Conservation (phyloP, 2,329 filamentous ascomycete species). For the Parascedosporium putredinis region DNA sequence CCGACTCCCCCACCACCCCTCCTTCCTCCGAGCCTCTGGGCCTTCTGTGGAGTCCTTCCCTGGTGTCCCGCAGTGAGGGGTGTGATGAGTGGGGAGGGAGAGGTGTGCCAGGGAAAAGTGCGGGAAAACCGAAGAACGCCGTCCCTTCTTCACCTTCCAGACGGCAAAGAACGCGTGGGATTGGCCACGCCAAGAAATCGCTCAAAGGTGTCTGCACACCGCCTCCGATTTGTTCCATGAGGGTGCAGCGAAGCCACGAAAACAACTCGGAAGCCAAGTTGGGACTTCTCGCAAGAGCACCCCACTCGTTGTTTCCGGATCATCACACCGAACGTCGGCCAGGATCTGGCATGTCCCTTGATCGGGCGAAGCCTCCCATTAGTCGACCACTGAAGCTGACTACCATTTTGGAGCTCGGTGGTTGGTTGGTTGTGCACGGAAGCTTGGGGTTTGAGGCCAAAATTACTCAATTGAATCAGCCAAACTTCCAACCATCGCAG, state of each 20-base stretch:
- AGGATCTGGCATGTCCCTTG: not conserved
- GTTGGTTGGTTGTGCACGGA: constrained; percentile 5
- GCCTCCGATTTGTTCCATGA: not conserved
- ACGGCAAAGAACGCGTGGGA: not conserved
- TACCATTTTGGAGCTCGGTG: not conserved
- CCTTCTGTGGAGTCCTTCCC: not conserved
- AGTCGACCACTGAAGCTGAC: not conserved
- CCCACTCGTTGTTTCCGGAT: not conserved
- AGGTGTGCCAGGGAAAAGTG: not conserved
- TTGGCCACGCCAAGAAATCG: not conserved
- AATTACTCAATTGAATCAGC: constrained; percentile 4
- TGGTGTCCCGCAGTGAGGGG: not conserved
- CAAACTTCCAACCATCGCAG: not conserved
- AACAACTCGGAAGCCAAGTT: constrained; percentile 1
- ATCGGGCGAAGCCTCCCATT: not conserved
- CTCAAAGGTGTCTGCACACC: not conserved
- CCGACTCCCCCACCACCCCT: not conserved
- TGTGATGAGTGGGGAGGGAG: not conserved
- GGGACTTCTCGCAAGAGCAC: not conserved
- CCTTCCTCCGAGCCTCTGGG: not conserved
- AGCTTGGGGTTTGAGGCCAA: constrained; percentile 1
- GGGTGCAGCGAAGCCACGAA: not conserved
- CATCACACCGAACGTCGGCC: constrained; percentile 6
- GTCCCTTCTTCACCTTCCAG: not conserved
- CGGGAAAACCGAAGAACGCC: not conserved